Evolutionary conservation across 306 rosid species (phyloP), one percentile per base, ranked within the genome.

Genomic region (Lathyrus aphaca): DNA sequence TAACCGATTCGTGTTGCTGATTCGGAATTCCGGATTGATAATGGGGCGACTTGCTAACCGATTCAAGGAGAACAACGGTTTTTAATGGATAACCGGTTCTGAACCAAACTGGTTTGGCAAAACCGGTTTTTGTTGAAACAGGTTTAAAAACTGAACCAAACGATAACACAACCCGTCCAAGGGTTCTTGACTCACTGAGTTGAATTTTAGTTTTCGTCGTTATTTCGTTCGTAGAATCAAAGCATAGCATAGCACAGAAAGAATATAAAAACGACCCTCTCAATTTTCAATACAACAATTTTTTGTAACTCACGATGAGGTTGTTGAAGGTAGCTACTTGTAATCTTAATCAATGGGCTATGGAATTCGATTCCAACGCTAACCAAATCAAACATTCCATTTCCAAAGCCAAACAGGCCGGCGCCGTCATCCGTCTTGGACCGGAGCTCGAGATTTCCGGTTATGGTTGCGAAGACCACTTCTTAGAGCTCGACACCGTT

Each of bases 391-490:
- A 87, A 74, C 81, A 85, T 4, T 94, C 98, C 10, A 84, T 94
- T 42, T 62, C 77, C 10, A 39, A 65, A 64, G 90, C 95, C 37
- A 94, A 87, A 74, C 66, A 82, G 56, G 86, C 89, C 38, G 97
- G 95, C 11, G 98, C 98, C 21, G 87, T 72, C 43, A 79, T 94
- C 56, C 61, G 98, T 16, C 97, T 94, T 2, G 96, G 98, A 3
- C 98, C 97, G 3, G 98, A 94, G 86, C 97, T 94, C 18, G 98
- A 94, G 80, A 82, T 94, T 69, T 82, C 96, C 49, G 98, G 98
- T 46, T 94, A 90, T 75, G 96, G 98, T 65, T 94, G 97, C 42
- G 98, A 94, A 80, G 98, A 94, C 66, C 98, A 94, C 72, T 94
- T 94, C 81, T 78, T 94, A 77, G 98, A 94, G 79, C 97, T 93